Evolutionary conservation across 495 filamentous ascomycete genomes (phyloP), one percentile per base, ranked within the genome.

Genomic region (Sporormia fimetaria): DNA sequence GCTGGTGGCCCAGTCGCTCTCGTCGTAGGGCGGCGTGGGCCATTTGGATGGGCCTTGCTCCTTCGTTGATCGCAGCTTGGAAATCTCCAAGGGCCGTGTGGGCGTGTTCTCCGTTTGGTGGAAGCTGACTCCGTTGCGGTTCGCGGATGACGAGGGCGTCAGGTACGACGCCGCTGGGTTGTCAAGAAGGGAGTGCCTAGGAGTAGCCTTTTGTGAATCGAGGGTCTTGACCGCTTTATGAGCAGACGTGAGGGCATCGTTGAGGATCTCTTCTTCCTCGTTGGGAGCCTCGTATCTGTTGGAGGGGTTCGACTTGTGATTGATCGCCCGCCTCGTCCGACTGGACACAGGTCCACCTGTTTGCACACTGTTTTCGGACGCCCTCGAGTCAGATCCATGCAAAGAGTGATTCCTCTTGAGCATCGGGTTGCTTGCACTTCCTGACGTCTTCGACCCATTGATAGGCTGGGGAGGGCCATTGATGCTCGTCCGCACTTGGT

Each of bases 11-110:
- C 83, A 94, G 58, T 87, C 90, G 43, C 77, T 74, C 54, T 92
- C 87, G 40, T 81, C 78, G 52, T 93, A 92, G 20, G 90, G 90
- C 26, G 92, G 92, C n/a, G 90, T 96, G 18, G 87, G 87, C 82
- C 85, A 94, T 60, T 87, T 85, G 30, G 81, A 72, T 28, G 56
- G 69, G 10, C 67, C 56, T 45, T 76, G 68, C 20, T 73, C 63
- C 34, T 68, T 60, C 18, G 65, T 62, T 9, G 58, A 40, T 21
- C 55, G 62, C 12, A 49, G 37, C 44, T 71, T 75, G 78, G 79
- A 20, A 71, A 86, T 75, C 36, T 78, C 66, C 12, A 68, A 27
- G 11, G 66, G 64, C 39, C 66, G 68, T 40, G 61, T 61, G 2
- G 69, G 69, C 2, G 70, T 69, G 15, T 62, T 58, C 1, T 60